phyloP scores from a whole-genome alignment of 352 stramenopile genomes.

The Pythium chondricola region DNA sequence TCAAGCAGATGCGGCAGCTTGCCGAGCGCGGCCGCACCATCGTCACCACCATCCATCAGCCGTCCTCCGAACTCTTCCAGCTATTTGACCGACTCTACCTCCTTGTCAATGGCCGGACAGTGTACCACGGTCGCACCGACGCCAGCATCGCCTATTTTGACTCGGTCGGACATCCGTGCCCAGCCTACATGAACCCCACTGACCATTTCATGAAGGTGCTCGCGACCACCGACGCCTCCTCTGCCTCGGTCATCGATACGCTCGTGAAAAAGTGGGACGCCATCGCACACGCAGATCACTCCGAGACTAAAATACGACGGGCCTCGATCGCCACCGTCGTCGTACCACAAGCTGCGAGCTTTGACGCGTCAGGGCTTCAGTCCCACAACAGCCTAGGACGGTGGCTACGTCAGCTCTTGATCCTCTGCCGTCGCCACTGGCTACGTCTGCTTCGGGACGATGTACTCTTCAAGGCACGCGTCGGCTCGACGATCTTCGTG shows the following conservation, averaged over 20 bases:
- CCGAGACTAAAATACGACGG: slow-evolving; percentile 3
- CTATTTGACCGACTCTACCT: slow-evolving; percentile 58
- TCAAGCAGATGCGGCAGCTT: slow-evolving; percentile 49
- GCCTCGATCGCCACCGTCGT: slow-evolving; percentile 4
- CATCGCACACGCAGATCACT: background rate
- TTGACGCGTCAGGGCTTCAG: background rate
- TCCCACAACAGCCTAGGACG: background rate
- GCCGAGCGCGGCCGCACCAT: slow-evolving; percentile 76
- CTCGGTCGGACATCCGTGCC: slow-evolving; percentile 37
- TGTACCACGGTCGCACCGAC: slow-evolving; percentile 50
- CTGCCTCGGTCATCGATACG: slow-evolving; percentile 5
- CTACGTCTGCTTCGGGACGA: slow-evolving; percentile 19
- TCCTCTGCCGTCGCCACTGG: slow-evolving; percentile 15
- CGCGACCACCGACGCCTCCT: slow-evolving; percentile 18
- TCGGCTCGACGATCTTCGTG: slow-evolving; percentile 23
- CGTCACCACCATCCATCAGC: slow-evolving; percentile 65
- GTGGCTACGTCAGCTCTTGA: slow-evolving; percentile 1
- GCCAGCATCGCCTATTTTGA: slow-evolving; percentile 51
- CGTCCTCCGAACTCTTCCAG: slow-evolving; percentile 59
- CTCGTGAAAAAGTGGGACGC: slow-evolving; percentile 7
- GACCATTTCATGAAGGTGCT: slow-evolving; percentile 67
- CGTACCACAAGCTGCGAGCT: background rate
- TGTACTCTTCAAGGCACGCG: slow-evolving; percentile 22
- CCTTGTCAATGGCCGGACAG: slow-evolving; percentile 32
- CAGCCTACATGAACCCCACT: slow-evolving; percentile 48